Base-by-base conservation (phyloP, 768 basidiomycete genomes). In the Lentinus brumalis region DNA sequence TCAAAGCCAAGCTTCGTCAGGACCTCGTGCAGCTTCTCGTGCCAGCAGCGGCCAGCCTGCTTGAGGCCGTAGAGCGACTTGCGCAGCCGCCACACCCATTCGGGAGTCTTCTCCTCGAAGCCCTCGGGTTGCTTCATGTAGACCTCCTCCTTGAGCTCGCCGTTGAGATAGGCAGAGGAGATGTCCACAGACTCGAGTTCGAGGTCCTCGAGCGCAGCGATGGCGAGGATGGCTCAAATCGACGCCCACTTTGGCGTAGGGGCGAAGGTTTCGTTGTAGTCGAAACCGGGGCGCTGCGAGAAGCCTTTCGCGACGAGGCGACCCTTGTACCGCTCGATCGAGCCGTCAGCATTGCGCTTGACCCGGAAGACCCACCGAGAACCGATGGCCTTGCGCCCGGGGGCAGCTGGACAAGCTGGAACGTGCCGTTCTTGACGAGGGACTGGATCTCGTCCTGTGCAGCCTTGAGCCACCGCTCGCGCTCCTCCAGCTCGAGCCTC, bases 31-130 rank as follows among this genome's bases (percentile, higher is more conserved):
- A 78, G 66, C 47, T 71, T 71, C 62, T 71, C 65, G 59, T 78
- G 67, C 81, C 79, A 81, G 46, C 64, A 59, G 4, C 72, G 66
- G 2, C 73, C 73, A 12, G 74, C 72, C 58, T 81, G 79, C 61
- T 78, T 77, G 8, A 82, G 73, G 9, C 81, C 76, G 67, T 82
- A 81, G 35, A 81, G 61, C 3, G 72, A 66, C 63, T 79, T 78
- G 46, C 5, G 55, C 42, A 60, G 50, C 18, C 46, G 53, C 53
- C 53, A 60, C 42, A 64, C 58, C 57, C 40, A 35, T 41, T 32
- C 38, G 39, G 59, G 44, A n/a, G 49, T 42, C 40, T 57, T 65
- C 61, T 40, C 21, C 46, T 65, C 64, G 55, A 63, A 66, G 11
- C 68, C 71, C 41, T 67, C 66, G 10, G 73, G 66, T 44, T 66